Evolutionary conservation across 75 land plant species (phyloP).

Genomic region (Cupressus sempervirens): DNA sequence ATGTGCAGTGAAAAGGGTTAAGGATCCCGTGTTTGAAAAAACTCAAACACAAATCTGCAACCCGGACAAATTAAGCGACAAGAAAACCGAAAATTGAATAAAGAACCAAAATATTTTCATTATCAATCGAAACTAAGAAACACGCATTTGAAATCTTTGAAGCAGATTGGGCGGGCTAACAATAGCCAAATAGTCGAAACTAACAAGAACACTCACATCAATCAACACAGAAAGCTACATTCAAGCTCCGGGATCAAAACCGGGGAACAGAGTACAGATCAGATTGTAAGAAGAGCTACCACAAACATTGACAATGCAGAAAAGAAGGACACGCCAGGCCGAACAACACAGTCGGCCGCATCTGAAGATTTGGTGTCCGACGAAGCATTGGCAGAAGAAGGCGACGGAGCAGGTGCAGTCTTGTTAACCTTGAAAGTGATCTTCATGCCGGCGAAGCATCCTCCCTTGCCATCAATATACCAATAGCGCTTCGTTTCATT

Average conservation of each 20-base stretch:
- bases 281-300: background rate
- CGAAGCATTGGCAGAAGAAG: constrained; percentile 7
- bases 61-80: too few relatives aligned
- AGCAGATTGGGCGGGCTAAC: background rate
- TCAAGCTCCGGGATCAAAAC: background rate
- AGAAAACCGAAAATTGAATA: too few relatives aligned
- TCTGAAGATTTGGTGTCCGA: background rate
- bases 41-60: too few relatives aligned
- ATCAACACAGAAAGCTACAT: background rate
- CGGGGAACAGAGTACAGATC: background rate
- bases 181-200: background rate
- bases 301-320: constrained; percentile 2
- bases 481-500: constrained; percentile 41
- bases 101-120: background rate
- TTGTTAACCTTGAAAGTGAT: constrained; percentile 37
- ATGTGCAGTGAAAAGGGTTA: too few relatives aligned
- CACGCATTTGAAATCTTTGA: background rate
- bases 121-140: background rate
- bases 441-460: constrained; percentile 56
- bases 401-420: constrained; percentile 22
- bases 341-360: background rate
- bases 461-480: constrained; percentile 57
- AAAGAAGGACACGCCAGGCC: background rate
- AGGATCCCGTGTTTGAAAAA: too few relatives aligned
- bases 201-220: background rate